Percentiles rank a stretch among this genome's conserved stretches.
These are phyloP conservation scores for Fusarium setosum DNA, from an alignment of 2,329 filamentous ascomycete species.

Conservation along the genomic window DNA sequence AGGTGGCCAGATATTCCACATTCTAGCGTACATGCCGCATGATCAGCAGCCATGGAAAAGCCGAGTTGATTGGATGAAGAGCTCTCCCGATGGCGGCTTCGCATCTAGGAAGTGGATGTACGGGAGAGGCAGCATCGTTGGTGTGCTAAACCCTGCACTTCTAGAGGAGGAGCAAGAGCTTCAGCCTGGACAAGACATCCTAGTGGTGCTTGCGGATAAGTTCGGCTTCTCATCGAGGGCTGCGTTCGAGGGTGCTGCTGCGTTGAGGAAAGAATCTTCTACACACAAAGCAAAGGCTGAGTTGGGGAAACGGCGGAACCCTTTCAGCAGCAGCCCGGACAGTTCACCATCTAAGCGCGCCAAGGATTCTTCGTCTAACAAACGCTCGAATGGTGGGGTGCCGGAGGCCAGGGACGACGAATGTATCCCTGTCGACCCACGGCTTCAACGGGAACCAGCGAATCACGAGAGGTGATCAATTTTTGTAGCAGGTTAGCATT, in stretches of 20 bases:
- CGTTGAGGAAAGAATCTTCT: constrained; percentile 3
- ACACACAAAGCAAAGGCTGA: constrained; percentile 7
- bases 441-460: not conserved
- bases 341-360: constrained; percentile 1
- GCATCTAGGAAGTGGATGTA: constrained; percentile 9
- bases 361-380: not conserved
- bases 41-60: constrained; percentile 20
- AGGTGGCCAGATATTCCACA: constrained; percentile 17
- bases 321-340: constrained; percentile 15
- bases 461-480: not conserved
- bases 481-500: not conserved
- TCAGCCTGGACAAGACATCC: constrained; percentile 15
- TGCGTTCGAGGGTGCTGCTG: not conserved
- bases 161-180: constrained; percentile 14
- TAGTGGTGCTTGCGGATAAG: constrained; percentile 19
- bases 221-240: constrained; percentile 11
- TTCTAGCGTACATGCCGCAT: constrained; percentile 19
- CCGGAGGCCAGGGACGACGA: constrained; percentile 1
- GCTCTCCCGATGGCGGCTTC: constrained; percentile 14
- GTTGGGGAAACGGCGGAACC: constrained; percentile 2
- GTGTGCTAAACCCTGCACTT: constrained; percentile 8
- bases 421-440: not conserved
- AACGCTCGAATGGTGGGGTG: not conserved
- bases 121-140: constrained; percentile 13
- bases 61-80: constrained; percentile 9